Evolutionary conservation across 2,329 filamentous ascomycete species (phyloP).

Genomic region (Fusarium lyarnte): DNA sequence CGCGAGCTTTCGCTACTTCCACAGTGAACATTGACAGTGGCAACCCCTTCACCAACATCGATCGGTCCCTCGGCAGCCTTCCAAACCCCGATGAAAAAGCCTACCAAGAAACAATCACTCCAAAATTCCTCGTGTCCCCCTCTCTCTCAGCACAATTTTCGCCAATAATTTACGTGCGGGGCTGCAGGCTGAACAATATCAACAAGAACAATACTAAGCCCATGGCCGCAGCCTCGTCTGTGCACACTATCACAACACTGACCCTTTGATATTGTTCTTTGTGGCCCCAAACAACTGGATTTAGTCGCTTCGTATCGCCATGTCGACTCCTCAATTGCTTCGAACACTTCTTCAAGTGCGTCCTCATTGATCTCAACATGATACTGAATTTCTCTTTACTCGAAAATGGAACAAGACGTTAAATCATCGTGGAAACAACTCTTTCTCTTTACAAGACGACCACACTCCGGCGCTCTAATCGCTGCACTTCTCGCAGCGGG

Average conservation of each 20-base stretch:
- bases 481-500: slow-evolving; percentile 66
- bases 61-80: background rate
- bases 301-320: background rate
- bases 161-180: background rate
- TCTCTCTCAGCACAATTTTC: background rate
- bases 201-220: slow-evolving; percentile 35
- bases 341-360: background rate
- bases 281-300: slow-evolving; percentile 11
- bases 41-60: background rate
- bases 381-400: background rate
- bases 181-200: slow-evolving; percentile 22
- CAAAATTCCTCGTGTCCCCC: background rate
- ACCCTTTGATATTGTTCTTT: slow-evolving; percentile 36
- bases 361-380: background rate
- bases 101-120: background rate
- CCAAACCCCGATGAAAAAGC: background rate
- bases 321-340: background rate
- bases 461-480: slow-evolving; percentile 65
- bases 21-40: too few species aligned
- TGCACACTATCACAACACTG: slow-evolving; percentile 23
- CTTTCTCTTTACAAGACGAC: slow-evolving; percentile 76
- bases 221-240: slow-evolving; percentile 17
- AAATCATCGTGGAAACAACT: slow-evolving; percentile 58
- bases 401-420: slow-evolving; percentile 27
- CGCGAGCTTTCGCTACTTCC: too few species aligned